Percentiles rank a stretch among this genome's conserved stretches.
phyloP scores from a whole-genome alignment of 2,329 filamentous ascomycete species.

The Arthrinium phaeospermum region DNA sequence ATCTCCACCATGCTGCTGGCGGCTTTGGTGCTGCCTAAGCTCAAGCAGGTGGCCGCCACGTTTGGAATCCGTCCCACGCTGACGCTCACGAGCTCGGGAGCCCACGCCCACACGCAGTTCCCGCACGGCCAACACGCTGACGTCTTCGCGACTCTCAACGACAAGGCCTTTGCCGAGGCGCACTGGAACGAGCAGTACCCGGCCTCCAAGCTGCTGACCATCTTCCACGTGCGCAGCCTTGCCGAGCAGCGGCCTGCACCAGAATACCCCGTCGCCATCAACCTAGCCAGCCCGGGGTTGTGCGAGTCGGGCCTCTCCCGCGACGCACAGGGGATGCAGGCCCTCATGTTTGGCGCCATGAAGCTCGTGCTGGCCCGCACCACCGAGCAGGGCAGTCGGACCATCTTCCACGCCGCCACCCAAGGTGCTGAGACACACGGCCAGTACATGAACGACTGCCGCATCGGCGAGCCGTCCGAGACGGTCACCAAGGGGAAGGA shows the following conservation, averaged over 20 bases:
- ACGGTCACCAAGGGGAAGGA: no score
- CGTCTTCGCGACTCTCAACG: constrained; percentile 23
- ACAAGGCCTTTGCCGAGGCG: constrained; percentile 20
- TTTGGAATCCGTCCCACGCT: constrained; percentile 20
- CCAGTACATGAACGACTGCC: constrained; percentile 28
- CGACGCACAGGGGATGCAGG: constrained; percentile 17
- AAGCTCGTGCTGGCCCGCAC: constrained; percentile 22
- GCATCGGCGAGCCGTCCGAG: constrained; percentile 24
- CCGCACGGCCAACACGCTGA: neutral
- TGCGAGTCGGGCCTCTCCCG: constrained; percentile 24
- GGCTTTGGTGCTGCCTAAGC: constrained; percentile 38
- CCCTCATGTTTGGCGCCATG: constrained; percentile 21
- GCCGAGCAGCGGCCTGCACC: constrained; percentile 20
- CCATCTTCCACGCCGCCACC: constrained; percentile 26
- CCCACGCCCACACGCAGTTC: constrained; percentile 27
- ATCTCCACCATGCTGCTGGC: constrained; percentile 37
- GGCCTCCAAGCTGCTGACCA: constrained; percentile 27
- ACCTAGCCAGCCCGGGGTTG: constrained; percentile 25
- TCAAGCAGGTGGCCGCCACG: constrained; percentile 31
- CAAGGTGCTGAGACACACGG: constrained; percentile 26
- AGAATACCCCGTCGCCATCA: constrained; percentile 21
- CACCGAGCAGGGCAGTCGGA: constrained; percentile 26
- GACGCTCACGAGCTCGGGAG: constrained; percentile 28
- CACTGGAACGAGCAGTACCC: constrained; percentile 22
- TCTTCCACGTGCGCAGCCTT: constrained; percentile 25